Evolutionary conservation across 768 basidiomycete species (phyloP).

Genomic region (Psilocybe cyanescens): DNA sequence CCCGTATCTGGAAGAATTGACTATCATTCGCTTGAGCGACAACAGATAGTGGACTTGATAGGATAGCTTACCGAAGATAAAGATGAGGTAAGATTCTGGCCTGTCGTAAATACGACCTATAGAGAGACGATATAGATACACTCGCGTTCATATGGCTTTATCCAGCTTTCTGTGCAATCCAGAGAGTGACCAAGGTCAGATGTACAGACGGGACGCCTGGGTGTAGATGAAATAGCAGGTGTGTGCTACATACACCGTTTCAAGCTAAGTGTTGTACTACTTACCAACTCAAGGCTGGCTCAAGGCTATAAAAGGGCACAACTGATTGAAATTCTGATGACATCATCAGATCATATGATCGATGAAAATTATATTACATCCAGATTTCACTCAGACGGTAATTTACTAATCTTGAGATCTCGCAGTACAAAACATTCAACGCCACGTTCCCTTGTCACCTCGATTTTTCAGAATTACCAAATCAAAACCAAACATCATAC

Average conservation of each 20-base stretch:
- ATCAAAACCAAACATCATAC: no score
- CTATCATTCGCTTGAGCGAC: constrained; percentile 35
- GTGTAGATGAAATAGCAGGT: no score
- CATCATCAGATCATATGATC: constrained; percentile 16
- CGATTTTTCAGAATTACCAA: no score
- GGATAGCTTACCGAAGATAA: constrained; percentile 41
- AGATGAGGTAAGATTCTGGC: constrained; percentile 43
- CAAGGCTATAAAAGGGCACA: no score
- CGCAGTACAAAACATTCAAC: no score
- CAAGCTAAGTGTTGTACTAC: no score
- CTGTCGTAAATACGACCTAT: constrained; percentile 46
- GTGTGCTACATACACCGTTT: no score
- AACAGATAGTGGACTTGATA: neutral
- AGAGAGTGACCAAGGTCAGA: neutral
- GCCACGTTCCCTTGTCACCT: no score
- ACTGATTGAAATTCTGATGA: neutral
- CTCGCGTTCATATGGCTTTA: neutral
- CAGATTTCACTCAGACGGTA: neutral
- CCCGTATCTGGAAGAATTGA: constrained; percentile 66
- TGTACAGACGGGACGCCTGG: constrained; percentile 1
- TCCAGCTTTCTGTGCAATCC: no score
- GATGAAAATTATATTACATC: neutral
- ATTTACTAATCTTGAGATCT: neutral
- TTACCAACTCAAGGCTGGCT: no score
- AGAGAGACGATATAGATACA: constrained; percentile 28